These are phyloP conservation scores for Earliella scabrosa DNA, from an alignment of 1,284 basidiomycete species.

Conservation along the genomic window DNA sequence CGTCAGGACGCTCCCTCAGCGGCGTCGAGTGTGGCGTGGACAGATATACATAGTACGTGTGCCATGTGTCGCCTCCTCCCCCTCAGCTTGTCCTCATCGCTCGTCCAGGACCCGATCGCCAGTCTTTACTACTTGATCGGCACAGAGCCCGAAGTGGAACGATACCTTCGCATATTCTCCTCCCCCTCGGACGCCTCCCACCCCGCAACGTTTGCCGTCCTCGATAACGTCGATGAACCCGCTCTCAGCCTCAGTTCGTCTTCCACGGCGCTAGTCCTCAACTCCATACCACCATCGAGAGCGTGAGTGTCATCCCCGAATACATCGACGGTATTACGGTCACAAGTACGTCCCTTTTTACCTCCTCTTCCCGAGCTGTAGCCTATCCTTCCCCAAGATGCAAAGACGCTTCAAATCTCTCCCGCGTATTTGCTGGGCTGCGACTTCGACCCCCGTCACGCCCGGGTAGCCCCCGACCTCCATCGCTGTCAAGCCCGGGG, in stretches of 20 bases:
- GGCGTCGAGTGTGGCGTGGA: conserved; percentile 47
- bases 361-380: neutral
- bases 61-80: too few species aligned
- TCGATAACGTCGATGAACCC: conserved; percentile 89
- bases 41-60: conserved; percentile 61
- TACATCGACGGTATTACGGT: conserved; percentile 96
- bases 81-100: too few species aligned
- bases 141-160: conserved; percentile 93
- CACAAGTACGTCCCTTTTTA: conserved; percentile 63
- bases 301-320: conserved; percentile 89
- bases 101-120: conserved; percentile 96
- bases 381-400: conserved; percentile 56
- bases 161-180: conserved; percentile 95
- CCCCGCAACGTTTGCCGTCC: conserved; percentile 90
- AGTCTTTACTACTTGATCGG: conserved; percentile 94
- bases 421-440: conserved; percentile 95
- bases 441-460: conserved; percentile 91
- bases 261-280: conserved; percentile 96
- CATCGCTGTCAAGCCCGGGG: too few species aligned
- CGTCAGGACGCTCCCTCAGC: conserved; percentile 49
- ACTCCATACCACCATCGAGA: conserved; percentile 89
- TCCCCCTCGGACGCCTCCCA: conserved; percentile 83
- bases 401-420: conserved; percentile 90
- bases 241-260: conserved; percentile 90
- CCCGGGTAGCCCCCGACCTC: too few species aligned